Conservation (phyloP, 306 rosid genomes). For the Geum urbanum region DNA sequence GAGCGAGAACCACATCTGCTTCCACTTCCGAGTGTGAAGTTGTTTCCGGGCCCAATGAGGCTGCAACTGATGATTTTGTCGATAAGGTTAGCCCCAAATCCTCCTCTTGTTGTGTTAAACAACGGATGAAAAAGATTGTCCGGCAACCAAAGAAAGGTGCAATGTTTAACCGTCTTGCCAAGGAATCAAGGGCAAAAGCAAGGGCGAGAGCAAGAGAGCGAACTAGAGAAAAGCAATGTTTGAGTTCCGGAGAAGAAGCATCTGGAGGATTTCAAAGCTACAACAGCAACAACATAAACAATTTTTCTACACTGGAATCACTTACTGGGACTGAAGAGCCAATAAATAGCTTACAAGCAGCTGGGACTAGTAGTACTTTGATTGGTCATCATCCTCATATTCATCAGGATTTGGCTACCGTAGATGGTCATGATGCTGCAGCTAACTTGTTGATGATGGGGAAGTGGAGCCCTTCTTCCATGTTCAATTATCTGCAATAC, state of each 20-base stretch:
- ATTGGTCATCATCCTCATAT: conserved; percentile 1
- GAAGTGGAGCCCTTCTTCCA: conserved; percentile 57
- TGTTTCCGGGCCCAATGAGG: conserved; percentile 54
- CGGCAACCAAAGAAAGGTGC: background rate
- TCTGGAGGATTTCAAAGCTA: conserved; percentile 40
- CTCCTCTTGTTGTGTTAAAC: background rate
- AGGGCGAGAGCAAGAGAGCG: conserved; percentile 76
- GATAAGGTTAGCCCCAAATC: background rate
- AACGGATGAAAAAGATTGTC: background rate
- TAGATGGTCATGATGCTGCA: conserved; percentile 29
- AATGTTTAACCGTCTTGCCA: conserved; percentile 20
- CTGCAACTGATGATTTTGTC: conserved; percentile 22
- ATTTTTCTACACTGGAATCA: conserved; percentile 26
- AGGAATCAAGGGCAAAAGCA: conserved; percentile 62
- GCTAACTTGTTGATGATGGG: conserved; percentile 27
- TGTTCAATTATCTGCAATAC: conserved; percentile 43
- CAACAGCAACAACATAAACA: conserved; percentile 19
- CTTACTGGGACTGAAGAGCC: conserved; percentile 11
- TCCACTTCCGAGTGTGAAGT: conserved; percentile 73
- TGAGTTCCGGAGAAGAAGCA: conserved; percentile 45
- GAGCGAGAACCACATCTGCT: conserved; percentile 20
- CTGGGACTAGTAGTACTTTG: background rate
- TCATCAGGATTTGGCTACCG: conserved; percentile 11
- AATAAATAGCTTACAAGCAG: conserved; percentile 20
- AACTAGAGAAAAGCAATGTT: conserved; percentile 44